Percentiles rank a stretch among this genome's conserved stretches.
Evolutionary conservation across 768 basidiomycete species (phyloP).

Genomic region (Solioccasus polychromus): DNA sequence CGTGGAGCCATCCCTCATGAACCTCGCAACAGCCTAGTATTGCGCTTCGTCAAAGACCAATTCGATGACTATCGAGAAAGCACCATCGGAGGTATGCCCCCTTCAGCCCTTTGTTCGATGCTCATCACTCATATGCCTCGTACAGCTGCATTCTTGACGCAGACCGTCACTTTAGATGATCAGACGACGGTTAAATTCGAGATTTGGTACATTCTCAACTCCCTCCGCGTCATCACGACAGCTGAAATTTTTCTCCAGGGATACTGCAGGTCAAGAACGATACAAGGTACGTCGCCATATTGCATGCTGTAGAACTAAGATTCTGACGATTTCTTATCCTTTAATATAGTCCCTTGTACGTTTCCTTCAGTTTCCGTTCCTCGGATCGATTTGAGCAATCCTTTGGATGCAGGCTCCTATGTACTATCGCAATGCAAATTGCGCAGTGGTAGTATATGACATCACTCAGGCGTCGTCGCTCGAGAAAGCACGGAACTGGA

Average conservation of each 20-base stretch:
- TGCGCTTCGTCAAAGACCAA: conserved; percentile 95
- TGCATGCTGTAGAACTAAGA: neutral
- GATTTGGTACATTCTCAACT: conserved; percentile 71
- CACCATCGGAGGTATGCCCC: conserved; percentile 77
- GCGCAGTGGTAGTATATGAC: conserved; percentile 94
- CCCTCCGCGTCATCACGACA: neutral
- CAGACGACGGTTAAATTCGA: conserved; percentile 95
- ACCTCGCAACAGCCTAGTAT: conserved; percentile 64
- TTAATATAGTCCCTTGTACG: conserved; percentile 47
- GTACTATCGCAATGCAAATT: conserved; percentile 96
- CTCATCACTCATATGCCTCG: conserved; percentile 21
- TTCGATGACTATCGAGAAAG: conserved; percentile 96
- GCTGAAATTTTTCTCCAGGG: conserved; percentile 50
- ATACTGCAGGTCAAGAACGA: conserved; percentile 93
- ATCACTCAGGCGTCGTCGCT: conserved; percentile 90
- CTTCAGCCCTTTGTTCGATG: neutral
- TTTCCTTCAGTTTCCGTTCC: conserved; percentile 5
- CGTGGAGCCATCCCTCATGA: conserved; percentile 25
- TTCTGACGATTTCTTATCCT: neutral
- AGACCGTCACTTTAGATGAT: conserved; percentile 89
- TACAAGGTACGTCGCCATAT: conserved; percentile 62
- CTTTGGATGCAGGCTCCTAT: conserved; percentile 67
- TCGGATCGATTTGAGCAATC: conserved; percentile 1
- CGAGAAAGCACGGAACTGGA: conserved; percentile 96
- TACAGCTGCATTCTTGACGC: conserved; percentile 97